phyloP scores from a whole-genome alignment of 2,329 filamentous ascomycete genomes.

The Epicoccum sorghinum region DNA sequence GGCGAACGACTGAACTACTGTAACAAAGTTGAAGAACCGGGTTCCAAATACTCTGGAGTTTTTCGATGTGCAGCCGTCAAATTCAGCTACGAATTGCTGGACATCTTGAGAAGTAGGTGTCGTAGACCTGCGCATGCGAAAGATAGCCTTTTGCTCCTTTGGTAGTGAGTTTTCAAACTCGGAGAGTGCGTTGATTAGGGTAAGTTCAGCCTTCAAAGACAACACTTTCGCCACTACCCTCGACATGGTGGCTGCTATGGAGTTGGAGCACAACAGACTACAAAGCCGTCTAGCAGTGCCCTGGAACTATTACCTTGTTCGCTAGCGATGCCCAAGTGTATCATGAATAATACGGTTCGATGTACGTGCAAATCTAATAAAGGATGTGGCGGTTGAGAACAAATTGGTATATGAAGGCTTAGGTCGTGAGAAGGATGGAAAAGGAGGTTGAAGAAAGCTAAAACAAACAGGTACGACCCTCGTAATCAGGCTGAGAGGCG shows the following conservation, averaged over 20 bases:
- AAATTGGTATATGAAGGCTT: no score
- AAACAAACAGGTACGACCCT: no score
- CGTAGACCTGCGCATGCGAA: not conserved
- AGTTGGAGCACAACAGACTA: not conserved
- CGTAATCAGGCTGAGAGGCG: no score
- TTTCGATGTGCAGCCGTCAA: not conserved
- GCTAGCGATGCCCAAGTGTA: no score
- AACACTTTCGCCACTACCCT: not conserved
- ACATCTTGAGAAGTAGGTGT: not conserved
- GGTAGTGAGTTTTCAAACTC: not conserved
- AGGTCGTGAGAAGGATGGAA: no score
- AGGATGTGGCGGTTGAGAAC: no score
- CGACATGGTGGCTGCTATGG: not conserved
- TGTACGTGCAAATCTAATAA: no score
- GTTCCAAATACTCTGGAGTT: constrained; percentile 48
- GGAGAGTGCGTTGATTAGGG: not conserved
- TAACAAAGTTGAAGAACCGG: constrained; percentile 50
- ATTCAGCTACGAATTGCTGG: not conserved
- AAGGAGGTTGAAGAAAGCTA: no score
- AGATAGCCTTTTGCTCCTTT: not conserved
- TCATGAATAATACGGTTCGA: no score
- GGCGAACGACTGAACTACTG: constrained; percentile 53
- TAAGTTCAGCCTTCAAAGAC: not conserved
- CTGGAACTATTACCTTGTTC: no score
- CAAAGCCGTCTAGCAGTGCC: no score